Percentiles rank a stretch among this genome's conserved stretches.
These are phyloP conservation scores for Xylaria sp. DNA, from an alignment of 2,329 filamentous ascomycete genomes.

Conservation along the genomic window DNA sequence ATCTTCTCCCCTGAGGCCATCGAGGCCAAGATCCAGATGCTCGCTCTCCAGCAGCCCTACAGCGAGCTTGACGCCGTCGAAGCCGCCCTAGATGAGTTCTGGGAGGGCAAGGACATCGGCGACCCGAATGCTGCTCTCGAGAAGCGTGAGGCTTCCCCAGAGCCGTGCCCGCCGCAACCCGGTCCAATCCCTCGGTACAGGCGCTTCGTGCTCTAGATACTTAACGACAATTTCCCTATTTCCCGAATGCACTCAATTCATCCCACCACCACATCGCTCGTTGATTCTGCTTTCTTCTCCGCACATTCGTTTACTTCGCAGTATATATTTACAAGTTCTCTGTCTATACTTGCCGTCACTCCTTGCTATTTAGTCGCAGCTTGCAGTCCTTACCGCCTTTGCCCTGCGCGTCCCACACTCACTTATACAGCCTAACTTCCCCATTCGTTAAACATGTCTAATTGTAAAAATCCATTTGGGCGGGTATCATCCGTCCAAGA, in stretches of 20 bases:
- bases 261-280: neutral
- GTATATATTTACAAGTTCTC: conserved; percentile 12
- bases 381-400: no score
- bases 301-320: conserved; percentile 4
- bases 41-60: conserved; percentile 44
- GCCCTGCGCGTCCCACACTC: neutral
- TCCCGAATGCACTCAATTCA: no score
- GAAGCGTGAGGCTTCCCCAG: conserved; percentile 20
- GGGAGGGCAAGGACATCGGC: conserved; percentile 31
- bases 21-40: conserved; percentile 39
- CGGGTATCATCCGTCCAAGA: neutral
- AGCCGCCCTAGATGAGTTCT: conserved; percentile 42
- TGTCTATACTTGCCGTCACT: no score
- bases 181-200: conserved; percentile 25
- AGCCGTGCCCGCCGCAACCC: conserved; percentile 15
- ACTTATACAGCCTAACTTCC: conserved; percentile 1
- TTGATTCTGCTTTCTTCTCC: neutral
- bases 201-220: conserved; percentile 20
- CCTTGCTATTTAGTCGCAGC: no score
- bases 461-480: neutral
- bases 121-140: conserved; percentile 29
- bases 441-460: neutral
- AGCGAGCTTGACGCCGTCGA: conserved; percentile 41
- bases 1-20: conserved; percentile 39
- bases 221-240: neutral